phyloP scores from a whole-genome alignment of 2,329 filamentous ascomycete genomes.

The Fusarium sp. region DNA sequence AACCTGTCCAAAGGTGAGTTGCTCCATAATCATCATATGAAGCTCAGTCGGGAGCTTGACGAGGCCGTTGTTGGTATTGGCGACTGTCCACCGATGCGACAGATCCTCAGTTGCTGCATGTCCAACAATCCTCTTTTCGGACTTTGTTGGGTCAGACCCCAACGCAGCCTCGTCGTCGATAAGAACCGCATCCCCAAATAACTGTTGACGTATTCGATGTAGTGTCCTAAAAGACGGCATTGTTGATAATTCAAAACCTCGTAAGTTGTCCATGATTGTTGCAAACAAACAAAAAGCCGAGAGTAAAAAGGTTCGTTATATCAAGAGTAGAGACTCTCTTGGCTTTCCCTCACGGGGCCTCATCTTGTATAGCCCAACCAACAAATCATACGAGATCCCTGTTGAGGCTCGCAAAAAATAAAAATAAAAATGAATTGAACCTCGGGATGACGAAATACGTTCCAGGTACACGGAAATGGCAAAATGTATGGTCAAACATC shows the following conservation, averaged over 20 bases:
- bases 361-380: neutral
- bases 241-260: neutral
- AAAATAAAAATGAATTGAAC: neutral
- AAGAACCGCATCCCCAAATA: neutral
- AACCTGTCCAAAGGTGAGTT: constrained; percentile 57
- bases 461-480: neutral
- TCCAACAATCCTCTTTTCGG: neutral
- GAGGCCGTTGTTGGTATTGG: constrained; percentile 31
- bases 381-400: neutral
- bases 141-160: neutral
- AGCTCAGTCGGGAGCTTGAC: constrained; percentile 56
- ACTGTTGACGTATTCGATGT: constrained; percentile 1
- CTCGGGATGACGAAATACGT: neutral
- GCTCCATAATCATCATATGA: constrained; percentile 54
- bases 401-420: neutral
- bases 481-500: neutral
- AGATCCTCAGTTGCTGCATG: neutral
- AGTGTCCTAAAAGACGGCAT: constrained; percentile 3
- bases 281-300: neutral
- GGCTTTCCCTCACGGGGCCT: neutral
- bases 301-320: neutral
- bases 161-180: neutral
- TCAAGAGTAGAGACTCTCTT: neutral
- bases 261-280: neutral
- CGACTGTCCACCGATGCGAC: neutral